Conservation (phyloP, 306 rosid species). For the Oemleria cerasiformis region DNA sequence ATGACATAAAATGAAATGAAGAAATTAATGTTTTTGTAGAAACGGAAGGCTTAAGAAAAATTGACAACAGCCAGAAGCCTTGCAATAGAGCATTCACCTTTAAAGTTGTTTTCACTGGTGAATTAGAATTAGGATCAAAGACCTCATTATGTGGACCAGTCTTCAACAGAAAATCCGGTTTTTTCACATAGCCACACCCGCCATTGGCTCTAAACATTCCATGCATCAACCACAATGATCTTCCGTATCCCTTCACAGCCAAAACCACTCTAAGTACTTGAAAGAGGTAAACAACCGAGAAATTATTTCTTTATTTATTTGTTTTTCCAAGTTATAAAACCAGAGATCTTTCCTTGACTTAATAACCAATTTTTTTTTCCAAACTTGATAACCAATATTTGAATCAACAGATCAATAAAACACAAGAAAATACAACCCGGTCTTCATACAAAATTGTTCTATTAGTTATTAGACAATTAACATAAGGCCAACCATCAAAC, state of each 20-base stretch:
- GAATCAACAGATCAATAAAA: not conserved
- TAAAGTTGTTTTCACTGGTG: constrained; percentile 63
- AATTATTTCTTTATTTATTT: not conserved
- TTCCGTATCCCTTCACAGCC: constrained; percentile 76
- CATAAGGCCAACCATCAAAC: not conserved
- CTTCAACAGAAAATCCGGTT: constrained; percentile 72
- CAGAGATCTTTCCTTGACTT: not conserved
- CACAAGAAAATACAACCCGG: not conserved
- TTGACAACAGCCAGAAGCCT: constrained; percentile 5
- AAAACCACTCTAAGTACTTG: constrained; percentile 18
- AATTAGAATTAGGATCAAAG: constrained; percentile 63
- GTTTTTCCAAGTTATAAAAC: constrained; percentile 7
- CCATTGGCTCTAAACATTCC: constrained; percentile 98
- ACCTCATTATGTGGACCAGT: constrained; percentile 50
- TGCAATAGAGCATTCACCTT: constrained; percentile 48
- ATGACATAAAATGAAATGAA: constrained; percentile 12
- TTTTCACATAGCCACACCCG: constrained; percentile 89
- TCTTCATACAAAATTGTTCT: not conserved
- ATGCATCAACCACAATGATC: constrained; percentile 97
- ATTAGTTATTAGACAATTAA: not conserved
- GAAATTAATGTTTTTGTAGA: not conserved
- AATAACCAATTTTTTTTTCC: no score
- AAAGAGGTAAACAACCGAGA: constrained; percentile 2
- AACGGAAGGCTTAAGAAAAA: constrained; percentile 4
- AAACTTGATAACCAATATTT: not conserved